Evolutionary conservation across 441 rosid species (phyloP).

Genomic region (Omphalea diandra): DNA sequence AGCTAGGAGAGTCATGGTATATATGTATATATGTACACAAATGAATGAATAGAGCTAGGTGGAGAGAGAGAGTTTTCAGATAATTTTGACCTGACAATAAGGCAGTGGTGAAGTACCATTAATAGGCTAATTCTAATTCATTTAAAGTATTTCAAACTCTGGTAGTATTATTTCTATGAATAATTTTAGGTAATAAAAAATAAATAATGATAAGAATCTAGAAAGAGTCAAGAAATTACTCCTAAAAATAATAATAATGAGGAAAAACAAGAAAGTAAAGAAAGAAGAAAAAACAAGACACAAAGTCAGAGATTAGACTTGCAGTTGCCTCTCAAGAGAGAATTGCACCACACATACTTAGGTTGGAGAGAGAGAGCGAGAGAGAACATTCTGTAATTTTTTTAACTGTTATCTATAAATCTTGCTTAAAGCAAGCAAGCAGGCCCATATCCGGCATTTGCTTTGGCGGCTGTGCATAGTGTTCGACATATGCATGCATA

Average conservation of each 20-base stretch:
- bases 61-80: background rate
- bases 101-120: background rate
- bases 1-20: conserved; percentile 8
- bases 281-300: conserved; percentile 20
- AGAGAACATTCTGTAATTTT: conserved; percentile 21
- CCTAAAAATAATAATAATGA: background rate
- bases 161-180: no score
- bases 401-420: conserved; percentile 8
- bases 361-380: conserved; percentile 7
- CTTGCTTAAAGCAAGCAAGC: conserved; percentile 18
- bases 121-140: no score
- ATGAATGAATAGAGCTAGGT: background rate
- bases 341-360: conserved; percentile 8
- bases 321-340: conserved; percentile 24
- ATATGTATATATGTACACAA: no score
- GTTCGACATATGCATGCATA: background rate
- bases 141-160: no score
- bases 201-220: conserved; percentile 2
- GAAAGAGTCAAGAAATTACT: conserved; percentile 31
- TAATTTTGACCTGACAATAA: background rate
- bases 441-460: conserved; percentile 24
- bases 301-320: conserved; percentile 31
- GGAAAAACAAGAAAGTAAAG: background rate
- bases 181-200: background rate
- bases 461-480: conserved; percentile 27